Evolutionary conservation across 2,329 filamentous ascomycete species (phyloP).

Genomic region (Leptographium radiaticola): DNA sequence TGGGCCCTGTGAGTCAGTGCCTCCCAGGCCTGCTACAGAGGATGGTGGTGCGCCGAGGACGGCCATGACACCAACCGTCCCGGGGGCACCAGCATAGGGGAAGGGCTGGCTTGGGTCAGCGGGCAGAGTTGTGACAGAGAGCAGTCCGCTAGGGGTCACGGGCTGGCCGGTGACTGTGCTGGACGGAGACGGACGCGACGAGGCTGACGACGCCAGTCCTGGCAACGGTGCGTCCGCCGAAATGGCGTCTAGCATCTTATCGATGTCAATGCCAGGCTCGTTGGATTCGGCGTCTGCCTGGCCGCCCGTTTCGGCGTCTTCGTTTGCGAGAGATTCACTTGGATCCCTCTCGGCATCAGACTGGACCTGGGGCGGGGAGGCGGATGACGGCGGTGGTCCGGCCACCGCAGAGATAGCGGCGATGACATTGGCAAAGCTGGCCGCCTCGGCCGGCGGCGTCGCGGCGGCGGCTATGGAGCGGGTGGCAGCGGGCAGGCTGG

Average conservation of each 20-base stretch:
- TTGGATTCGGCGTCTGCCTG: slow-evolving; percentile 5
- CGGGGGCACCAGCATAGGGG: slow-evolving; percentile 3
- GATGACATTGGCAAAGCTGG: not conserved
- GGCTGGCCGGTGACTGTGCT: not conserved
- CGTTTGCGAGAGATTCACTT: not conserved
- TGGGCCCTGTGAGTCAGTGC: not conserved
- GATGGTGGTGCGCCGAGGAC: slow-evolving; percentile 1
- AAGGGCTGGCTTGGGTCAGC: not conserved
- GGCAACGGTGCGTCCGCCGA: slow-evolving; percentile 15
- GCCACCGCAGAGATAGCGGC: not conserved
- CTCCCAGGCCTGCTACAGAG: not conserved
- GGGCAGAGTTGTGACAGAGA: slow-evolving; percentile 1
- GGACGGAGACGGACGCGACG: not conserved
- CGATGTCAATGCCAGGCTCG: slow-evolving; percentile 17
- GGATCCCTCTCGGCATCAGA: not conserved
- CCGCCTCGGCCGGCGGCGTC: not conserved
- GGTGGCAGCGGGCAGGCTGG: not conserved
- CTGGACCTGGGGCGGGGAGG: not conserved
- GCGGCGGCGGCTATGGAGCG: not conserved
- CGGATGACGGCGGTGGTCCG: not conserved
- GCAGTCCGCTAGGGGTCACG: slow-evolving; percentile 5
- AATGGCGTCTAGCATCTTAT: slow-evolving; percentile 23
- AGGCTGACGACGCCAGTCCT: slow-evolving; percentile 7
- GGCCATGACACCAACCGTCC: not conserved
- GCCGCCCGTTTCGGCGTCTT: not conserved